A percentile compares a stretch with the other conserved stretches of the same genome.
Evolutionary conservation across 2,329 filamentous ascomycete genomes (phyloP).

Genomic region (Pseudovirgaria hyperparasitica): DNA sequence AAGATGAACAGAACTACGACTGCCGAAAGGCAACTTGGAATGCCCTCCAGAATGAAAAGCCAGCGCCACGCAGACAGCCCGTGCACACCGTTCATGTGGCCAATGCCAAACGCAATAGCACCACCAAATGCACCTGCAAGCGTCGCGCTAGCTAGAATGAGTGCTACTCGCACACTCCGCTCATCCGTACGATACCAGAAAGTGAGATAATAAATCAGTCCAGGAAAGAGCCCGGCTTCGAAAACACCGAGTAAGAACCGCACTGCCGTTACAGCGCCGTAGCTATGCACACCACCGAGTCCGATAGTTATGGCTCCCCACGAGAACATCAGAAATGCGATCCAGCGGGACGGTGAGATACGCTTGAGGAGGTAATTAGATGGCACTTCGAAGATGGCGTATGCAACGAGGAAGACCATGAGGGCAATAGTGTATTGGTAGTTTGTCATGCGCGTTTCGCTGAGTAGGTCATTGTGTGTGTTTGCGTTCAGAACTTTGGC

Average conservation of each 20-base stretch:
- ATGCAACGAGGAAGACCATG: constrained; percentile 18
- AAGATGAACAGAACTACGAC: constrained; percentile 31
- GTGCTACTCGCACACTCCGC: constrained; percentile 44
- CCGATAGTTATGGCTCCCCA: constrained; percentile 35
- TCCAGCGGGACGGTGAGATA: constrained; percentile 32
- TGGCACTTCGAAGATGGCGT: constrained; percentile 33
- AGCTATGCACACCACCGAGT: constrained; percentile 31
- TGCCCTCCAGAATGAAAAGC: constrained; percentile 15
- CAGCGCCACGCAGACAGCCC: constrained; percentile 21
- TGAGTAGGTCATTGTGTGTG: constrained; percentile 48
- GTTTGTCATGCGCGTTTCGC: constrained; percentile 47
- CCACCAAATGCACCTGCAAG: constrained; percentile 42
- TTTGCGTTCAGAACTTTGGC: constrained; percentile 51
- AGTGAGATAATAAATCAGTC: constrained; percentile 37
- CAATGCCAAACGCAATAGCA: constrained; percentile 40
- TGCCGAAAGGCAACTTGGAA: constrained; percentile 11
- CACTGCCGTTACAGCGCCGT: constrained; percentile 26
- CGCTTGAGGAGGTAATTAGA: constrained; percentile 50
- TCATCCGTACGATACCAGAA: constrained; percentile 46
- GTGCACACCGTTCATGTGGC: constrained; percentile 24
- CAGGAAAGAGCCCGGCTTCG: constrained; percentile 14
- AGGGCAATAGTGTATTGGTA: constrained; percentile 35
- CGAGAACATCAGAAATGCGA: constrained; percentile 30
- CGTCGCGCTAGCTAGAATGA: constrained; percentile 42
- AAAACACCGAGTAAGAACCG: constrained; percentile 28